Evolutionary conservation across 441 rosid species (phyloP).

Genomic region (Euphorbia celastroides): DNA sequence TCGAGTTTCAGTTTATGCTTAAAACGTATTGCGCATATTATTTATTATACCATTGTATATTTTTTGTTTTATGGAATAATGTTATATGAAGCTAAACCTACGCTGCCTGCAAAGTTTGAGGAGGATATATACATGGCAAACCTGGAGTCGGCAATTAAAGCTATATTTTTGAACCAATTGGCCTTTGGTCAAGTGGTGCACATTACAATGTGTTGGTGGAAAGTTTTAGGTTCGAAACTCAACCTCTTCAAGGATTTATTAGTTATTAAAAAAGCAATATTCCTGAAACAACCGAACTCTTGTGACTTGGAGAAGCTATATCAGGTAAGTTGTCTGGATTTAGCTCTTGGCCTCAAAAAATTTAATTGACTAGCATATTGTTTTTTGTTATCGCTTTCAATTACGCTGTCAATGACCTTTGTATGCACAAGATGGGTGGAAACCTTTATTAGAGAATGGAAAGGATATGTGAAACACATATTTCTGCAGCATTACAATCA

Average conservation of each 20-base stretch:
- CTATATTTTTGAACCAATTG: constrained; percentile 82
- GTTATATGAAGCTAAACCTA: constrained; percentile 72
- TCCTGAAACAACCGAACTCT: constrained; percentile 64
- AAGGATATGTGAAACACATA: constrained; percentile 85
- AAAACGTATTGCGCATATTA: background rate
- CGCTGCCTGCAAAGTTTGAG: constrained; percentile 79
- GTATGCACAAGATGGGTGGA: constrained; percentile 91
- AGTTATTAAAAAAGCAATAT: no score
- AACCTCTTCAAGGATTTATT: no score
- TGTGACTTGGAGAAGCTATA: constrained; percentile 85
- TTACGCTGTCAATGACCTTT: constrained; percentile 90
- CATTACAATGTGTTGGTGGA: no score
- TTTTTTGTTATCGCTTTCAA: constrained; percentile 6
- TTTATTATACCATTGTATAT: background rate
- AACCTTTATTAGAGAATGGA: constrained; percentile 86
- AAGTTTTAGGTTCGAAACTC: no score
- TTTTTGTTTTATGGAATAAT: constrained; percentile 2
- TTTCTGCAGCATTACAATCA: constrained; percentile 67
- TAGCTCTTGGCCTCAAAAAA: background rate
- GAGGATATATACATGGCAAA: constrained; percentile 91
- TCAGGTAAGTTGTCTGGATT: constrained; percentile 44
- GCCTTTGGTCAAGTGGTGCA: no score
- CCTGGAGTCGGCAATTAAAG: constrained; percentile 85
- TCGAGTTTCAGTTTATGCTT: constrained; percentile 4
- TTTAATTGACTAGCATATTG: background rate